Evolutionary conservation across 2,329 filamentous ascomycete species (phyloP).

Genomic region (Ciborinia camelliae): DNA sequence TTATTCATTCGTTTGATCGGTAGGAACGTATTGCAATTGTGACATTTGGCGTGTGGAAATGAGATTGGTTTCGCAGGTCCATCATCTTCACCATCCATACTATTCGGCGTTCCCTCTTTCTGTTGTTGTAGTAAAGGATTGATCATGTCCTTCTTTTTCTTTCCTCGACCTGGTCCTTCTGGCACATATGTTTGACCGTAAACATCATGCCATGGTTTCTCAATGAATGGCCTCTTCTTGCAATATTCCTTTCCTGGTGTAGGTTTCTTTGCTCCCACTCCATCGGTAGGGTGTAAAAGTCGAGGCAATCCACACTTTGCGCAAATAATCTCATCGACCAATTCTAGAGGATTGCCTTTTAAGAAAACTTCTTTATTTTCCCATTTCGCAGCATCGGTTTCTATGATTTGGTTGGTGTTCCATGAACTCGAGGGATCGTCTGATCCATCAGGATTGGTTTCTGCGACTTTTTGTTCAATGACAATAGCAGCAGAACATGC

Average conservation of each 20-base stretch:
- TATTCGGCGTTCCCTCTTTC: conserved; percentile 41
- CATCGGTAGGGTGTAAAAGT: conserved; percentile 68
- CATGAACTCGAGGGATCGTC: conserved; percentile 48
- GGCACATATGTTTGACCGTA: conserved; percentile 79
- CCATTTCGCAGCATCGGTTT: conserved; percentile 67
- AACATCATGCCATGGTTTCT: conserved; percentile 73
- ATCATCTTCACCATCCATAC: conserved; percentile 45
- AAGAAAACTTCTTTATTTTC: conserved; percentile 66
- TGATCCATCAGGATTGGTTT: conserved; percentile 26
- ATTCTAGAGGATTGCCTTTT: conserved; percentile 70
- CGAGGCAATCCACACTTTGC: conserved; percentile 71
- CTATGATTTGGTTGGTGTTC: conserved; percentile 43
- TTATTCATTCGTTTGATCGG: conserved; percentile 63
- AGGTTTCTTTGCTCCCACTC: conserved; percentile 62
- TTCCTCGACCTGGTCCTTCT: conserved; percentile 70
- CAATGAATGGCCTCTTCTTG: conserved; percentile 74
- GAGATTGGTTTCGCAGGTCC: conserved; percentile 59
- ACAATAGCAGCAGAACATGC: conserved; percentile 61
- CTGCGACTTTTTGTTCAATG: conserved; percentile 51
- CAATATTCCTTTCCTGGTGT: conserved; percentile 71
- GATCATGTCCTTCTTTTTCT: conserved; percentile 76
- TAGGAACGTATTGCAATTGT: conserved; percentile 64
- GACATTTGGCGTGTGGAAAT: conserved; percentile 63
- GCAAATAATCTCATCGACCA: conserved; percentile 68
- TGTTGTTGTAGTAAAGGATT: conserved; percentile 40